Evolutionary conservation across 352 stramenopile genomes (phyloP).

Genomic region (Phytophthora agathidicida): DNA sequence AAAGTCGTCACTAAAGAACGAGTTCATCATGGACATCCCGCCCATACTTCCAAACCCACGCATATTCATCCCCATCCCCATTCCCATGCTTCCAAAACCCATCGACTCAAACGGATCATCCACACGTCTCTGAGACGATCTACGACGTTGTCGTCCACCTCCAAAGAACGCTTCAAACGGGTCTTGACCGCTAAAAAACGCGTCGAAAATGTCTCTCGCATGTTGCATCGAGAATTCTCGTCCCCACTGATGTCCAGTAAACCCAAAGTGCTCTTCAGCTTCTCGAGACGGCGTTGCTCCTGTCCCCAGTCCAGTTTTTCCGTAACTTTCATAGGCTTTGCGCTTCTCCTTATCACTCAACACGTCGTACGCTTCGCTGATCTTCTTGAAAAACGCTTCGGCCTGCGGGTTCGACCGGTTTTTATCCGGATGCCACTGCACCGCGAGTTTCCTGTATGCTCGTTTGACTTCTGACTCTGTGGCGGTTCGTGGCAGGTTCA

Average conservation of each 20-base stretch:
- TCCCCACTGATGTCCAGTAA: conserved; percentile 17
- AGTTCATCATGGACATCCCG: conserved; percentile 47
- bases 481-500: conserved; percentile 47
- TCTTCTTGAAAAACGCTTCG: conserved; percentile 90
- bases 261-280: conserved; percentile 31
- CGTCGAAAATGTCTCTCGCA: conserved; percentile 73
- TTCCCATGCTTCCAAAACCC: conserved; percentile 38
- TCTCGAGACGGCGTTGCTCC: neutral
- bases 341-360: conserved; percentile 79
- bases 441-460: conserved; percentile 70
- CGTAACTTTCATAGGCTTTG: conserved; percentile 55
- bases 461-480: conserved; percentile 63
- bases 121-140: conserved; percentile 21
- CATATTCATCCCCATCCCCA: conserved; percentile 30
- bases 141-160: conserved; percentile 16
- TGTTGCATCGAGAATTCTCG: conserved; percentile 57
- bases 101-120: conserved; percentile 43
- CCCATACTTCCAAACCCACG: conserved; percentile 46
- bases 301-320: conserved; percentile 37
- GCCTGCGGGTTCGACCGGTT: conserved; percentile 82
- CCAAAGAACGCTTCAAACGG: conserved; percentile 70
- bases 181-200: conserved; percentile 66
- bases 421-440: conserved; percentile 96
- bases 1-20: conserved; percentile 54
- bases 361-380: conserved; percentile 91